Percentiles rank a stretch among this genome's conserved stretches.
Conservation (phyloP, 2,329 filamentous ascomycete species). For the Phialemonium atrogriseum region DNA sequence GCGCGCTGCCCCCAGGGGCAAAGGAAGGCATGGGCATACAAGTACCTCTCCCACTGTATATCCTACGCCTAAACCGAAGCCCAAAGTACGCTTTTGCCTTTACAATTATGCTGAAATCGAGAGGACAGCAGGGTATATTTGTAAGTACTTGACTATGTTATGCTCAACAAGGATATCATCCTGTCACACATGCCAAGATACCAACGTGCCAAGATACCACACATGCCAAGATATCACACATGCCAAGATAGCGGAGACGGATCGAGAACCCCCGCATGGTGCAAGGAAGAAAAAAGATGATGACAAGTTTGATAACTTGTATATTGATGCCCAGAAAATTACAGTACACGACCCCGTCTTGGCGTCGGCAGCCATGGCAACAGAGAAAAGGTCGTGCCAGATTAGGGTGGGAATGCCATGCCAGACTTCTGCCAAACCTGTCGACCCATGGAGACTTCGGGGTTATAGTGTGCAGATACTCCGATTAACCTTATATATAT, state of each 20-base stretch:
- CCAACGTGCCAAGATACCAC: no score
- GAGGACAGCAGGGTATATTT: no score
- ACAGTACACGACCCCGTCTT: constrained; percentile 11
- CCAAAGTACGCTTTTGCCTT: no score
- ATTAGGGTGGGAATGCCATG: constrained; percentile 15
- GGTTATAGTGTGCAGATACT: constrained; percentile 6
- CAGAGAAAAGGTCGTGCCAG: constrained; percentile 11
- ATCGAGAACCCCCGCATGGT: constrained; percentile 15
- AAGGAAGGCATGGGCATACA: no score
- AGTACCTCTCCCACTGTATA: no score
- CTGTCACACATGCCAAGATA: no score
- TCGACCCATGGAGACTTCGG: constrained; percentile 11
- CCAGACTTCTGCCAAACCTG: constrained; percentile 13
- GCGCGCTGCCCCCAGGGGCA: no score
- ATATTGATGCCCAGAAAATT: constrained; percentile 8
- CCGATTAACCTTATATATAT: constrained; percentile 11
- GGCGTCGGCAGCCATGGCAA: constrained; percentile 15
- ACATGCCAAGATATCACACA: no score
- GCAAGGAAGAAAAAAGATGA: constrained; percentile 11
- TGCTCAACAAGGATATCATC: no score
- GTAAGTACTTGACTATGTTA: no score
- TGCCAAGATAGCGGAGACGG: constrained; percentile 12
- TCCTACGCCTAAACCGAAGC: no score
- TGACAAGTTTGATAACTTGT: constrained; percentile 12
- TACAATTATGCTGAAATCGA: no score